A percentile compares a stretch with the other conserved stretches of the same genome.
Evolutionary conservation across 345 rosid species (phyloP).

Genomic region (Rhizophora apiculata): DNA sequence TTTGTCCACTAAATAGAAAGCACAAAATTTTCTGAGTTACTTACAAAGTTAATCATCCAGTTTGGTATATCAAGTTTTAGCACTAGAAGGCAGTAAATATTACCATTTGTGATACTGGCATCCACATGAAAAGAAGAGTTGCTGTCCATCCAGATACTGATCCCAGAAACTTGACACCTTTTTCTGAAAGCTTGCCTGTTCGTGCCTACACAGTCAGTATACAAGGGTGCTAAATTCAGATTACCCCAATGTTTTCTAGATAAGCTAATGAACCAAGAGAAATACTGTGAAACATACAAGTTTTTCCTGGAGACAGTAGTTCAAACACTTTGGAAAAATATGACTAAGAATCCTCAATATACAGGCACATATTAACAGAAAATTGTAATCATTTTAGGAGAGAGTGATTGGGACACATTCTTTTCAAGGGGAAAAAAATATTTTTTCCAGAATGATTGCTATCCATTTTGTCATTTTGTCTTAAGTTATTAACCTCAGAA

Average conservation of each 20-base stretch:
- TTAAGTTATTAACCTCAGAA: conserved; percentile 1
- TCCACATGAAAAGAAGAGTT: conserved; percentile 97
- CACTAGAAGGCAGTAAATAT: conserved; percentile 7
- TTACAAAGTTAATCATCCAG: background rate
- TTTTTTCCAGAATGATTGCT: background rate
- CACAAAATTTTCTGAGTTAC: conserved; percentile 16
- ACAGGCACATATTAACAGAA: background rate
- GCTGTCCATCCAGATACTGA: conserved; percentile 93
- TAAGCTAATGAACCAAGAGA: background rate
- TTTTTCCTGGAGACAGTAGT: background rate
- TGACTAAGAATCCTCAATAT: background rate
- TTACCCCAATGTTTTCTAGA: conserved; percentile 2
- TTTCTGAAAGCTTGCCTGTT: conserved; percentile 61
- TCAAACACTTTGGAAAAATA: background rate
- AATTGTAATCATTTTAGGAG: background rate
- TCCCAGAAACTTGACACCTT: conserved; percentile 62
- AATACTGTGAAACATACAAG: background rate
- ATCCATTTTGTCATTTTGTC: background rate
- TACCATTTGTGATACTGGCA: conserved; percentile 93
- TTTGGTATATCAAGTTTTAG: conserved; percentile 4
- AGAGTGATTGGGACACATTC: background rate
- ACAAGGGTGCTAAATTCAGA: conserved; percentile 9
- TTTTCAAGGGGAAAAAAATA: background rate
- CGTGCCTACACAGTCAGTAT: conserved; percentile 56
- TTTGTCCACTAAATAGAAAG: conserved; percentile 76